Conservation (phyloP, 2,329 filamentous ascomycete genomes). For the Xylariaceae sp. region DNA sequence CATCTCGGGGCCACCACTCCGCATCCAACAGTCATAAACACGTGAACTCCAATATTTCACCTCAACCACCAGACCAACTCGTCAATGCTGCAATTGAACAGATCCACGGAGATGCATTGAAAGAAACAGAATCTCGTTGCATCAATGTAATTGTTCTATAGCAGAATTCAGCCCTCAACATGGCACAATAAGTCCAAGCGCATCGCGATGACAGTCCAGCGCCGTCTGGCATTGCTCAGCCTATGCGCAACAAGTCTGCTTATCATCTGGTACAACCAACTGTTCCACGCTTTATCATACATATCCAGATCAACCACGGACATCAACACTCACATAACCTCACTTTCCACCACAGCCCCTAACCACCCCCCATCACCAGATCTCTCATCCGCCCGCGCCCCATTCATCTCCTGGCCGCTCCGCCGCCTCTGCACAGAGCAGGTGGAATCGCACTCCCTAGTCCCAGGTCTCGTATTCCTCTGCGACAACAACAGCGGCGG, state of each 20-base stretch:
- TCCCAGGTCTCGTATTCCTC: constrained; percentile 51
- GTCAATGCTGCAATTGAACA: not conserved
- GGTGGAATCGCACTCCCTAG: constrained; percentile 33
- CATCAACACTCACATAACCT: not conserved
- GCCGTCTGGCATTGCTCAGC: constrained; percentile 3
- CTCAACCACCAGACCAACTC: not conserved
- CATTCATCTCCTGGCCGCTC: constrained; percentile 53
- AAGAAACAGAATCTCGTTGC: too few species aligned
- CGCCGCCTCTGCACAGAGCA: constrained; percentile 51
- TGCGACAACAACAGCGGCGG: constrained; percentile 59
- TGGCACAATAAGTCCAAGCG: not conserved
- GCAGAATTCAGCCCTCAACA: not conserved
- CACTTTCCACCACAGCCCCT: not conserved
- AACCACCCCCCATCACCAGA: constrained; percentile 31
- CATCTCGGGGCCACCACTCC: constrained; percentile 24
- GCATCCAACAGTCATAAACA: not conserved
- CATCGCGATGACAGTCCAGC: constrained; percentile 13
- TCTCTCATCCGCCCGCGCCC: constrained; percentile 46
- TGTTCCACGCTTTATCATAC: not conserved
- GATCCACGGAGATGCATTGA: not conserved
- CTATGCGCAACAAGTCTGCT: not conserved
- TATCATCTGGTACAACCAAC: constrained; percentile 20
- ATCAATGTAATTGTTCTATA: too few species aligned
- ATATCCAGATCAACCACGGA: not conserved
- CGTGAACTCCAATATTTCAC: not conserved